Conservation (phyloP, 2,329 filamentous ascomycete genomes). For the Xylaria sp. region DNA sequence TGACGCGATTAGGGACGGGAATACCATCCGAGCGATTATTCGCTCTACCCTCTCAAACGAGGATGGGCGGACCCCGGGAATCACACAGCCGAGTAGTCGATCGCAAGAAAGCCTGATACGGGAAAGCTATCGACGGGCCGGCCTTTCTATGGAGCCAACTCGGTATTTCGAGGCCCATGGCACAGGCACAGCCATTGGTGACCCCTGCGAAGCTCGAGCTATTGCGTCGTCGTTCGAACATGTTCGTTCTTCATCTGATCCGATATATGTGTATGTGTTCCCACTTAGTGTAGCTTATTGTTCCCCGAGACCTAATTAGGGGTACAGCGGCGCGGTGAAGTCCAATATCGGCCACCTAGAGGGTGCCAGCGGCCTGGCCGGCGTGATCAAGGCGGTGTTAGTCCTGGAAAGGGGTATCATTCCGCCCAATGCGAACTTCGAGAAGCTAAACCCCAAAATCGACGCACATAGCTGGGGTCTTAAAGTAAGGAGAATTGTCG, state of each 20-base stretch:
- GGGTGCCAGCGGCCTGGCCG: slow-evolving; percentile 29
- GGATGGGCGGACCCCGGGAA: slow-evolving; percentile 58
- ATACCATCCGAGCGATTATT: slow-evolving; percentile 53
- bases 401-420: slow-evolving; percentile 33
- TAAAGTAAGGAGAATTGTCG: no score
- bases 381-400: slow-evolving; percentile 32
- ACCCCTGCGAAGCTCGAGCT: slow-evolving; percentile 41
- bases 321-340: slow-evolving; percentile 11
- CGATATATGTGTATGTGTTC: not conserved
- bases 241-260: not conserved
- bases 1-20: slow-evolving; percentile 52
- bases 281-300: no score
- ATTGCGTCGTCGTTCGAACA: slow-evolving; percentile 24
- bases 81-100: slow-evolving; percentile 57
- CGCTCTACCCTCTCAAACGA: slow-evolving; percentile 53
- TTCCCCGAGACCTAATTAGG: no score
- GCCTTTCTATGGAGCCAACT: slow-evolving; percentile 41
- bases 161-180: slow-evolving; percentile 49
- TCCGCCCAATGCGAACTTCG: slow-evolving; percentile 30
- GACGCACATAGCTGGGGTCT: no score
- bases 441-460: slow-evolving; percentile 23
- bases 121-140: slow-evolving; percentile 50
- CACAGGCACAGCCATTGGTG: slow-evolving; percentile 42
- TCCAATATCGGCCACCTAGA: slow-evolving; percentile 30
- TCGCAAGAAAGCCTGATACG: slow-evolving; percentile 53